Evolutionary conservation across 352 stramenopile species (phyloP), one percentile per base, ranked within the genome.

Genomic region (Pythium utonaiense): DNA sequence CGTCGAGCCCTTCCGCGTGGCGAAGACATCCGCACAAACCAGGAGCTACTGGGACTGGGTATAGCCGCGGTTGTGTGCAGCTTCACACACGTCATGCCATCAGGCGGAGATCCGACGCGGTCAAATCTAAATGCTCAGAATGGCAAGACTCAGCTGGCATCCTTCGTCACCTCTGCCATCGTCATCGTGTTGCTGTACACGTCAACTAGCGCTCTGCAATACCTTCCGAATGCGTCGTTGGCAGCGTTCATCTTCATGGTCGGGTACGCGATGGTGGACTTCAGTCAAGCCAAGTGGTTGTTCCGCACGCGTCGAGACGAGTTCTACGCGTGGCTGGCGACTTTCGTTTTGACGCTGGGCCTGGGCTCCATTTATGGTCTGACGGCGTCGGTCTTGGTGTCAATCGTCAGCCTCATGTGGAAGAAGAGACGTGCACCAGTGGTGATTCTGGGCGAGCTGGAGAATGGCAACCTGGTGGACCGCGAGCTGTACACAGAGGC

Each of bases 241-340:
- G 84, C 83, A 7, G 68, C 80, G 10, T 95, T 98, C 58, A 94
- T 98, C 40, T 91, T 98, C 67, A 88, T 94, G 13, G 88, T 82
- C 0, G 88, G 96, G 12, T 82, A 91, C 47, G 83, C 83, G 19
- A 74, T 98, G 21, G 66, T 98, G 28, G 89, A 97, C 57, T 93
- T 95, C 65, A 55, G 69, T 10, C 88, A 96, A 66, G 87, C 89
- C 48, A 87, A 88, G 51, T 86, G 88, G 64, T 74, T 97, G 6
- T 97, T 78, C 62, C 57, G 61, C 2, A 73, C 83, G 38, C 78
- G 77, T 45, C 69, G 70, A 14, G 74, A 85, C 52, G 78, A 84
- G 54, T 88, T 83, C 57, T 74, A 70, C 56, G 75, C 86, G 21
- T 86, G 74, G 75, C 25, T 51, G 6, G 62, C 60, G 3, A 83